A percentile compares a stretch with the other conserved stretches of the same genome.
These are phyloP conservation scores for Rubroshorea leprosula DNA, from an alignment of 345 rosid genomes.

Conservation along the genomic window DNA sequence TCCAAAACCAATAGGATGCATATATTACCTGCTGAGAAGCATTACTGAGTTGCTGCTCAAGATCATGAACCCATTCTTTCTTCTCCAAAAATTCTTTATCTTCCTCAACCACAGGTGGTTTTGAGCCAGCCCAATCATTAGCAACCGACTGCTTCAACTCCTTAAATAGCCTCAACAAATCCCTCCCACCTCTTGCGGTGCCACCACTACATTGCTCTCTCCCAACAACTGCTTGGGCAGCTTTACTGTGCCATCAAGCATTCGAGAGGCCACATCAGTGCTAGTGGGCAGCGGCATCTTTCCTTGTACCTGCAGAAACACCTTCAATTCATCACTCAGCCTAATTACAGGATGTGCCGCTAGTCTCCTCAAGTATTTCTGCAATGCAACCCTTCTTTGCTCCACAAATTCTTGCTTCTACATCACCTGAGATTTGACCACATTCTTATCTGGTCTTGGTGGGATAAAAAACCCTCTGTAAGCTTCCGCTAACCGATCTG, in stretches of 20 bases:
- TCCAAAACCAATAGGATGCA: no score
- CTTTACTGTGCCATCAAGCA: conserved; percentile 90
- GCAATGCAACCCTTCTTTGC: conserved; percentile 82
- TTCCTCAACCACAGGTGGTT: conserved; percentile 79
- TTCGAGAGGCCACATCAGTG: conserved; percentile 81
- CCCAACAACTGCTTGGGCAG: conserved; percentile 81
- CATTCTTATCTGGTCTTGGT: conserved; percentile 88
- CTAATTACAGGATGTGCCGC: conserved; percentile 65
- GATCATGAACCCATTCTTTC: conserved; percentile 74
- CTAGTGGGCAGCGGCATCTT: conserved; percentile 55
- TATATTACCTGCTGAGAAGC: conserved; percentile 77
- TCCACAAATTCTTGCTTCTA: conserved; percentile 95
- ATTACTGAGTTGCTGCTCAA: conserved; percentile 83
- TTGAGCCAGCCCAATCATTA: conserved; percentile 82
- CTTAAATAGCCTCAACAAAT: conserved; percentile 77
- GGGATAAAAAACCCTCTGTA: conserved; percentile 83
- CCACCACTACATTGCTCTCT: conserved; percentile 45
- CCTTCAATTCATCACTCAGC: conserved; percentile 76
- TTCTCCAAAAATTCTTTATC: conserved; percentile 87
- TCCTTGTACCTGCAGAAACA: conserved; percentile 78
- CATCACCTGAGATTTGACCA: conserved; percentile 95
- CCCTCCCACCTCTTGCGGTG: conserved; percentile 86
- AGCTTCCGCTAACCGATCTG: conserved; percentile 78
- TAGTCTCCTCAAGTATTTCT: conserved; percentile 74
- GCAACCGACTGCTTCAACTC: conserved; percentile 84